Evolutionary conservation across 2,329 filamentous ascomycete genomes (phyloP).

Genomic region (Fusarium armeniacum): DNA sequence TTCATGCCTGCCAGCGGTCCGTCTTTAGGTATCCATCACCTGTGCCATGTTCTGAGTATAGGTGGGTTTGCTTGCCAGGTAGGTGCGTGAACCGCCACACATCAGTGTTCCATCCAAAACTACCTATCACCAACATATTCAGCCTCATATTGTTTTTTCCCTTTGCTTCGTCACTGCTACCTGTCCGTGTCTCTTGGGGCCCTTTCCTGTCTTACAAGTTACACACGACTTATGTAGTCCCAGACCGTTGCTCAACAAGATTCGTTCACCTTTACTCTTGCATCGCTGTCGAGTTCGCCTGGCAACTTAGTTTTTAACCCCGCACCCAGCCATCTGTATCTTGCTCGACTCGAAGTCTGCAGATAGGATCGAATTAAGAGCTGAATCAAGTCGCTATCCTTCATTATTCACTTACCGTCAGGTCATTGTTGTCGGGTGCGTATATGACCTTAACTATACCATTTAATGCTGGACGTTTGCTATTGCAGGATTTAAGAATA

Average conservation of each 20-base stretch:
- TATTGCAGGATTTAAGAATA: neutral
- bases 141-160: slow-evolving; percentile 23
- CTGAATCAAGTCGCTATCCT: slow-evolving; percentile 37
- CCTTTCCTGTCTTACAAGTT: neutral
- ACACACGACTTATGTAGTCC: slow-evolving; percentile 2
- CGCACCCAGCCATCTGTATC: slow-evolving; percentile 41
- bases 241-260: slow-evolving; percentile 29
- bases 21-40: neutral
- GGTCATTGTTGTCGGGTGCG: slow-evolving; percentile 31
- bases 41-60: slow-evolving; percentile 19
- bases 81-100: slow-evolving; percentile 33
- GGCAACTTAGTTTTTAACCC: slow-evolving; percentile 35
- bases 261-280: slow-evolving; percentile 37
- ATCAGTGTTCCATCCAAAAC: slow-evolving; percentile 33
- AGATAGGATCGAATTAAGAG: slow-evolving; percentile 29
- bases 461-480: slow-evolving; percentile 1
- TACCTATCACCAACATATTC: slow-evolving; percentile 32
- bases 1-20: slow-evolving; percentile 7
- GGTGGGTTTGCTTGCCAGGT: slow-evolving; percentile 20
- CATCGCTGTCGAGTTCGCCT: slow-evolving; percentile 22
- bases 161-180: slow-evolving; percentile 14
- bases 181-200: neutral
- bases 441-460: slow-evolving; percentile 12
- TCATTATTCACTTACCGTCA: slow-evolving; percentile 33
- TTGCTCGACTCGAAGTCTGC: slow-evolving; percentile 26